Evolutionary conservation across 306 rosid species (phyloP).

Genomic region (Malus orientalis): DNA sequence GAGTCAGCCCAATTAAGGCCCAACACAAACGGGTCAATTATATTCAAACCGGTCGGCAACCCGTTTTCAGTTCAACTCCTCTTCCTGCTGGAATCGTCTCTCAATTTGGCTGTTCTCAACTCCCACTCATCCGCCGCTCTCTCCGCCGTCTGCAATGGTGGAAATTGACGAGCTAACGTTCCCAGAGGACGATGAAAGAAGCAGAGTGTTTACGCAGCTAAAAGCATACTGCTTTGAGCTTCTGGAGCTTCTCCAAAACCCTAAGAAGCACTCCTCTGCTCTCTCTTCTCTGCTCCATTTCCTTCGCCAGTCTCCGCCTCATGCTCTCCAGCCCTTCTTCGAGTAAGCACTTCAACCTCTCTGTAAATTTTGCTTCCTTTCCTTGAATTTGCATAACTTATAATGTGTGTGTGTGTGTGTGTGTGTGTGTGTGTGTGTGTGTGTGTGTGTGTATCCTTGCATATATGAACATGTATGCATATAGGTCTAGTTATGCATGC

Average conservation of each 20-base stretch:
- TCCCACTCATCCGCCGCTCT: background rate
- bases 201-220: constrained; percentile 42
- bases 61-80: background rate
- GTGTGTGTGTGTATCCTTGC: background rate
- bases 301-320: constrained; percentile 43
- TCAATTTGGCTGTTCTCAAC: background rate
- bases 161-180: constrained; percentile 15
- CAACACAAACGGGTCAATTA: background rate
- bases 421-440: background rate
- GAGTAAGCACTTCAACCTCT: constrained; percentile 37
- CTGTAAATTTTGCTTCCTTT: background rate
- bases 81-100: background rate
- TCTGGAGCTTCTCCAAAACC: constrained; percentile 58
- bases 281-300: constrained; percentile 41
- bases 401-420: background rate
- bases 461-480: background rate
- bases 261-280: constrained; percentile 43
- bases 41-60: background rate
- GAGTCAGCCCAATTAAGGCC: background rate
- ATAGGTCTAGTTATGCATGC: background rate
- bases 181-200: constrained; percentile 13
- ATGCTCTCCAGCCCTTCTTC: constrained; percentile 62
- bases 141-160: constrained; percentile 24
- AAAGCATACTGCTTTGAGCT: constrained; percentile 57
- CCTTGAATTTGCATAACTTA: background rate